These are phyloP conservation scores for Eucalyptus cloeziana DNA, from an alignment of 345 rosid species.

Conservation along the genomic window DNA sequence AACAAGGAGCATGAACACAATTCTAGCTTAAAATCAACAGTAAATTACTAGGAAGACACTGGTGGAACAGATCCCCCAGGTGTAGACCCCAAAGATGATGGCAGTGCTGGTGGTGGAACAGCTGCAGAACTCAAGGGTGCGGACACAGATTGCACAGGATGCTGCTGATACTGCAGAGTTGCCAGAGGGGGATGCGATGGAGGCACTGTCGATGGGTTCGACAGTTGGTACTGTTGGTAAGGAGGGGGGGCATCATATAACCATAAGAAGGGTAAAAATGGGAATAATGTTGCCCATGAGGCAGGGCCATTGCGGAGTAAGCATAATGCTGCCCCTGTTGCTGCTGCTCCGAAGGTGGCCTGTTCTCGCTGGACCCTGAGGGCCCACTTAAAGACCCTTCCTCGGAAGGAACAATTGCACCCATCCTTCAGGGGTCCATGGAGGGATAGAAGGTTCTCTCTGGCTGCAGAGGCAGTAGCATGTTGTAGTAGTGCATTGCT, in stretches of 20 bases:
- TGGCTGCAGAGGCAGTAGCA: slow-evolving; percentile 57
- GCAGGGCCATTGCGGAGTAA: slow-evolving; percentile 33
- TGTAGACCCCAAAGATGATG: slow-evolving; percentile 1
- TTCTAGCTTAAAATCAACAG: not conserved
- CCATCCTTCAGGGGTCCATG: slow-evolving; percentile 97
- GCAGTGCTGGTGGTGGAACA: not conserved
- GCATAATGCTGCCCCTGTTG: slow-evolving; percentile 38
- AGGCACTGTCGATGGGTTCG: not conserved
- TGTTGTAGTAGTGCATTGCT: slow-evolving; percentile 60
- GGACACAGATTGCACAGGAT: slow-evolving; percentile 13
- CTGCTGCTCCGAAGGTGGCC: slow-evolving; percentile 26
- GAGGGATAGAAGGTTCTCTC: slow-evolving; percentile 77
- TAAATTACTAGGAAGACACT: not conserved
- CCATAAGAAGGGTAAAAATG: slow-evolving; percentile 53
- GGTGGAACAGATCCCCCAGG: not conserved
- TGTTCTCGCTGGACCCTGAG: slow-evolving; percentile 27
- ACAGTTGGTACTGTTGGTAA: slow-evolving; percentile 40
- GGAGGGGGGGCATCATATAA: slow-evolving; percentile 41
- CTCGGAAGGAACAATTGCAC: slow-evolving; percentile 62
- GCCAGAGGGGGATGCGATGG: slow-evolving; percentile 5
- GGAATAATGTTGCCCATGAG: slow-evolving; percentile 37
- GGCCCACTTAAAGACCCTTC: slow-evolving; percentile 38
- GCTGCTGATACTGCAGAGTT: not conserved
- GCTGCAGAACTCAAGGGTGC: slow-evolving; percentile 5
- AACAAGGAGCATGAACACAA: not conserved